Evolutionary conservation across 139 green algal genomes (phyloP).

Genomic region (Eudorina sp.): DNA sequence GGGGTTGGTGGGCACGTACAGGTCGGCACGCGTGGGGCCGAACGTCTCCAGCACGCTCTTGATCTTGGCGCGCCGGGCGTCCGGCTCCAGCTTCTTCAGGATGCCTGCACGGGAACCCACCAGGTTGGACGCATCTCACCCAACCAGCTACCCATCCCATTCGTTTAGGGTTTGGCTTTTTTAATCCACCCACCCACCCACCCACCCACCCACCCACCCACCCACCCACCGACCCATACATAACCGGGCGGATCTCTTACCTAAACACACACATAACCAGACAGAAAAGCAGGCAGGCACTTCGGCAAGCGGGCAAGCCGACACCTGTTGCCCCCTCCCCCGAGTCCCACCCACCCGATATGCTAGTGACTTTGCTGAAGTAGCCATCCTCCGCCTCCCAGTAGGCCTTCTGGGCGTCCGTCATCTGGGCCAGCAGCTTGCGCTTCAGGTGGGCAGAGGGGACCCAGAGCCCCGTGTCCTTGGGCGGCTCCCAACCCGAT

Average conservation of each 20-base stretch:
- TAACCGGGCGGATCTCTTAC: too few relatives aligned
- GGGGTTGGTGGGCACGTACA: conserved; percentile 94
- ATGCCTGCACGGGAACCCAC: too few relatives aligned
- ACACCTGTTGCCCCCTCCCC: too few relatives aligned
- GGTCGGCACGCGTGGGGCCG: conserved; percentile 65
- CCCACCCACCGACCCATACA: too few relatives aligned
- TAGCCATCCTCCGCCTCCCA: conserved; percentile 80
- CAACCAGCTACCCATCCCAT: too few relatives aligned
- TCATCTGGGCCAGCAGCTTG: conserved; percentile 65
- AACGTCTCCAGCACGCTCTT: conserved; percentile 68
- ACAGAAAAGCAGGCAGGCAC: too few relatives aligned
- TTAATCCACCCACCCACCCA: too few relatives aligned
- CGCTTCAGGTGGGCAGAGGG: conserved; percentile 72
- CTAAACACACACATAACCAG: too few relatives aligned
- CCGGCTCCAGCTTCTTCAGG: conserved; percentile 73
- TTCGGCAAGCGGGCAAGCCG: too few relatives aligned
- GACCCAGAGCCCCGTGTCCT: conserved; percentile 89
- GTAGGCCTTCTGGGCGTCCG: conserved; percentile 56
- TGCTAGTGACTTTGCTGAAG: conserved; percentile 81
- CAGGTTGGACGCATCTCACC: too few relatives aligned
- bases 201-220: too few relatives aligned
- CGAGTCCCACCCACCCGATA: conserved; percentile 63
- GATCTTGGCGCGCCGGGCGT: conserved; percentile 72
- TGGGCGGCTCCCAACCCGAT: conserved; percentile 85
- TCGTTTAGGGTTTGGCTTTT: too few relatives aligned